Evolutionary conservation across 1,139 yeast genomes (phyloP).

Genomic region (Torulaspora pretoriensis): DNA sequence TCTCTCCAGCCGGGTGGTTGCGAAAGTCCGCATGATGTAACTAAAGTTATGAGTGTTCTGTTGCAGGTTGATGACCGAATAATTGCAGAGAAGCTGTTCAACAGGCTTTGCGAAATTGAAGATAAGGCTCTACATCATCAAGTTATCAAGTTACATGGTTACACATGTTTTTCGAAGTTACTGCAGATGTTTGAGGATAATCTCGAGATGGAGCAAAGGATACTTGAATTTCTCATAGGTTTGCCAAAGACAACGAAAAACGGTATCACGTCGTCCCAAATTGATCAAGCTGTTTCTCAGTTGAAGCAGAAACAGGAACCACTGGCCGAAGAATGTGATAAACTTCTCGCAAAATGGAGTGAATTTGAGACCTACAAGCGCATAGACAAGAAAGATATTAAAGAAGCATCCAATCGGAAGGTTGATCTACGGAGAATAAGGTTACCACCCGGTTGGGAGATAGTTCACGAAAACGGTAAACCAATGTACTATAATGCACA

Average conservation of each 20-base stretch:
- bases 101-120: conserved; percentile 57
- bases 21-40: conserved; percentile 52
- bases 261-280: conserved; percentile 72
- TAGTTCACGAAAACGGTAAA: conserved; percentile 34
- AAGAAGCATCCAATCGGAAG: conserved; percentile 20
- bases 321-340: conserved; percentile 40
- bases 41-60: conserved; percentile 76
- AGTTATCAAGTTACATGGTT: conserved; percentile 80
- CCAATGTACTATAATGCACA: conserved; percentile 35
- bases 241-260: conserved; percentile 86
- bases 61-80: conserved; percentile 72
- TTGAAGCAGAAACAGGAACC: conserved; percentile 39
- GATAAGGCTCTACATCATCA: conserved; percentile 53
- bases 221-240: conserved; percentile 53
- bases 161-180: conserved; percentile 67
- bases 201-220: conserved; percentile 39
- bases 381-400: conserved; percentile 42
- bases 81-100: conserved; percentile 61
- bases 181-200: conserved; percentile 42
- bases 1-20: conserved; percentile 55
- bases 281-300: conserved; percentile 58
- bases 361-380: conserved; percentile 75
- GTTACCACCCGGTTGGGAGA: conserved; percentile 36
- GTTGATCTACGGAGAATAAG: conserved; percentile 33
- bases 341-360: conserved; percentile 66